phyloP scores from a whole-genome alignment of 1,284 basidiomycete species.

The Tilletia setariae region DNA sequence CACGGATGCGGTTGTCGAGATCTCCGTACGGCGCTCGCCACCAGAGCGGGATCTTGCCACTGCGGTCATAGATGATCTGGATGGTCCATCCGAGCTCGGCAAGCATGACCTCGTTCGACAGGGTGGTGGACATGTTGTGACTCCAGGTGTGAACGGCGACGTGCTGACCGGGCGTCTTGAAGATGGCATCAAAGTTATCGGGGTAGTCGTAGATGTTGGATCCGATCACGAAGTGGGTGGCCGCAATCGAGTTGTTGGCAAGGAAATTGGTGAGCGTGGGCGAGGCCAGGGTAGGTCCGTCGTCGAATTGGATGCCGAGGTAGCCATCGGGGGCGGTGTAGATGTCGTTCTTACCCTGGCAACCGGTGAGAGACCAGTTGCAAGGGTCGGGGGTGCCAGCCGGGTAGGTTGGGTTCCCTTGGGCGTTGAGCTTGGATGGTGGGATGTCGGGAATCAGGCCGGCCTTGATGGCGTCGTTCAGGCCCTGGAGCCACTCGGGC shows the following conservation, averaged over 20 bases:
- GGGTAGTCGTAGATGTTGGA: constrained; percentile 61
- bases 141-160: constrained; percentile 58
- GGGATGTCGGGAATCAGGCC: constrained; percentile 40
- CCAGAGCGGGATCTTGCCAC: constrained; percentile 20
- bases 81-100: constrained; percentile 29
- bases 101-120: constrained; percentile 23
- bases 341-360: constrained; percentile 63
- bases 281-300: constrained; percentile 58
- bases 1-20: constrained; percentile 46
- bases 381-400: constrained; percentile 32
- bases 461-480: constrained; percentile 26
- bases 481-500: constrained; percentile 31
- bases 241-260: constrained; percentile 59
- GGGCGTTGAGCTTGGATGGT: constrained; percentile 17
- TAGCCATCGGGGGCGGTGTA: constrained; percentile 62
- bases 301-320: constrained; percentile 50
- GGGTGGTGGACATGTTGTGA: constrained; percentile 27
- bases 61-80: constrained; percentile 28
- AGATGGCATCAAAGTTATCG: constrained; percentile 14
- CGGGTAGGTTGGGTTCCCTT: constrained; percentile 30
- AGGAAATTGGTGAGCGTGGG: constrained; percentile 63
- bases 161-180: constrained; percentile 47
- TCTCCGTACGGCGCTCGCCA: constrained; percentile 25
- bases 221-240: constrained; percentile 82
- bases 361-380: constrained; percentile 56